Evolutionary conservation across 352 stramenopile species (phyloP).

Genomic region (Phytophthora nicotianae): DNA sequence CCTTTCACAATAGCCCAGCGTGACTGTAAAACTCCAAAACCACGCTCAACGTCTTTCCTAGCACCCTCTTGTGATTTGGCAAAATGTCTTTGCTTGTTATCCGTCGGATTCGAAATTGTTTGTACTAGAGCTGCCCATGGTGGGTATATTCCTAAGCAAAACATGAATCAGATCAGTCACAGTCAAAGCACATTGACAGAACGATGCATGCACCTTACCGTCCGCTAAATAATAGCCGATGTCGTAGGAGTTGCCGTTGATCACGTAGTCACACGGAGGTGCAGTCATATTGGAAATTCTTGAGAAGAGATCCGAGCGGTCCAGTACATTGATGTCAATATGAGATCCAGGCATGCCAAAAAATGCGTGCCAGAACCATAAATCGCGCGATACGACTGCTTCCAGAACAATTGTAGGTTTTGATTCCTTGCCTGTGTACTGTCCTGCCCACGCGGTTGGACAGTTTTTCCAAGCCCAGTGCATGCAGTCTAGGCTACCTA

Average conservation of each 20-base stretch:
- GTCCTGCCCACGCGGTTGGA: conserved; percentile 9
- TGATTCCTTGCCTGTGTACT: not conserved
- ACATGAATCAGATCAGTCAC: no score
- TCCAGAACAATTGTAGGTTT: conserved; percentile 11
- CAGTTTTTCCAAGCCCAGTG: conserved; percentile 11
- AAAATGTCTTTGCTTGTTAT: not conserved
- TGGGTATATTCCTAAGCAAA: conserved; percentile 7
- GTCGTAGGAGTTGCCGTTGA: not conserved
- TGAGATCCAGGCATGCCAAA: conserved; percentile 7
- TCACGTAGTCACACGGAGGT: not conserved
- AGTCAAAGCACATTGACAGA: no score
- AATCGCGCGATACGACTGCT: not conserved
- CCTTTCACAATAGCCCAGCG: not conserved
- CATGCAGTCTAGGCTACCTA: conserved; percentile 16
- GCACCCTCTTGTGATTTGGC: not conserved
- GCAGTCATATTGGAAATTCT: not conserved
- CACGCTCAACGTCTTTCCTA: conserved; percentile 8
- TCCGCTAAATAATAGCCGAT: conserved; percentile 5
- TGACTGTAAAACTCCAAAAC: conserved; percentile 2
- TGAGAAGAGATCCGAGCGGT: conserved; percentile 1
- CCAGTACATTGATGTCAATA: conserved; percentile 7
- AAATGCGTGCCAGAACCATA: conserved; percentile 14
- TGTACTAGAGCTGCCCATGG: not conserved
- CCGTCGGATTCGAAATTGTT: not conserved
- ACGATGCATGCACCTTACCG: not conserved